These are phyloP conservation scores for Ceratobasidium sp. DNA, from an alignment of 1,284 basidiomycete genomes.

Conservation along the genomic window DNA sequence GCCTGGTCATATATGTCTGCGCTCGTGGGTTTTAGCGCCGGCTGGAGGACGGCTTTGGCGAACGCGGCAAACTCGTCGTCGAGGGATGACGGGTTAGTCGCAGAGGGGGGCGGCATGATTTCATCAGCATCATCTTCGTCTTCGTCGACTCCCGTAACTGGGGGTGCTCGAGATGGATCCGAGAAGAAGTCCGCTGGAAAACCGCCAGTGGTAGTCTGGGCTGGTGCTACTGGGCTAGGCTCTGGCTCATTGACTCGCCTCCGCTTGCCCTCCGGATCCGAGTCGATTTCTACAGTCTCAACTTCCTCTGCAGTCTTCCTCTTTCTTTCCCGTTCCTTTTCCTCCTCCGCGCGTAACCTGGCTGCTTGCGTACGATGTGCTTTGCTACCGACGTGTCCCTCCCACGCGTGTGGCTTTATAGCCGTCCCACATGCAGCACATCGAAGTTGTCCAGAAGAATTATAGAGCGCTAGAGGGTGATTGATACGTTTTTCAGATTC, in stretches of 20 bases:
- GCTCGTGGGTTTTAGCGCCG: slow-evolving; percentile 20
- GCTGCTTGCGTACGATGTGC: slow-evolving; percentile 74
- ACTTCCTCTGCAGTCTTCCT: slow-evolving; percentile 53
- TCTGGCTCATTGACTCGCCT: slow-evolving; percentile 64
- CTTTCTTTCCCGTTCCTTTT: slow-evolving; percentile 57
- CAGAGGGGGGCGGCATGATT: slow-evolving; percentile 51
- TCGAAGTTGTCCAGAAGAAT: slow-evolving; percentile 72
- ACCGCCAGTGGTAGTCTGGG: slow-evolving; percentile 47
- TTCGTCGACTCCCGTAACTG: slow-evolving; percentile 58
- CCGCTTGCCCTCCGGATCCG: slow-evolving; percentile 52
- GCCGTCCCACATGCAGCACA: slow-evolving; percentile 74
- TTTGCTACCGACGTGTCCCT: slow-evolving; percentile 86
- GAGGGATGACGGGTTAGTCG: slow-evolving; percentile 55
- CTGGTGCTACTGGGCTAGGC: slow-evolving; percentile 24
- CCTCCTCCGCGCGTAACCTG: slow-evolving; percentile 69
- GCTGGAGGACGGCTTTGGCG: slow-evolving; percentile 54
- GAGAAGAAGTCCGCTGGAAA: slow-evolving; percentile 86
- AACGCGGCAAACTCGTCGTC: slow-evolving; percentile 69
- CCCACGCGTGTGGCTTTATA: slow-evolving; percentile 85
- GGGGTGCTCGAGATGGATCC: slow-evolving; percentile 71
- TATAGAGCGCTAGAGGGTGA: slow-evolving; percentile 81
- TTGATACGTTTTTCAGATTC: slow-evolving; percentile 63
- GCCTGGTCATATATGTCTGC: slow-evolving; percentile 73
- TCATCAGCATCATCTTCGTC: slow-evolving; percentile 65
- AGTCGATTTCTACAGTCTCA: slow-evolving; percentile 54